A percentile compares a stretch with the other conserved stretches of the same genome.
phyloP scores from a whole-genome alignment of 306 rosid genomes.

The Alnus glutinosa region DNA sequence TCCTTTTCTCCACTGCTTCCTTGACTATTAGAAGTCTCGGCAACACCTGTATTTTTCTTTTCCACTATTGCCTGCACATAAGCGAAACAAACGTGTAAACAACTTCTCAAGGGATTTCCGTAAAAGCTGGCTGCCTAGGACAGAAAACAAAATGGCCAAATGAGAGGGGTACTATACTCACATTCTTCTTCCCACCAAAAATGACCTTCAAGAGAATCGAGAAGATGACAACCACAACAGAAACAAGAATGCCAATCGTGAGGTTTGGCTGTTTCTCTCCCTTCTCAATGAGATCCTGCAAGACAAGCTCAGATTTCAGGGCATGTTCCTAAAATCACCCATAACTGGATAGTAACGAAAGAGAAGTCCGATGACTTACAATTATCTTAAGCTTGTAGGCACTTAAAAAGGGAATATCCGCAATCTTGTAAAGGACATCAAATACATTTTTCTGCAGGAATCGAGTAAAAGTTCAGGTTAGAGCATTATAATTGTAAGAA shows the following conservation, averaged over 20 bases:
- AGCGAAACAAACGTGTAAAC: slow-evolving; percentile 10
- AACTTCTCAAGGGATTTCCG: not conserved
- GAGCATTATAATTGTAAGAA: not conserved
- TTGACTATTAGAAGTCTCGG: slow-evolving; percentile 43
- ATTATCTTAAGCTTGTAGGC: slow-evolving; percentile 54
- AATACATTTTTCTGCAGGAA: slow-evolving; percentile 75
- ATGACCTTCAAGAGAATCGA: slow-evolving; percentile 49
- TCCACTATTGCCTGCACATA: slow-evolving; percentile 45
- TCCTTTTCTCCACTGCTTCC: slow-evolving; percentile 41
- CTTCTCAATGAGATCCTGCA: slow-evolving; percentile 80
- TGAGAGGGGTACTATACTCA: slow-evolving; percentile 31
- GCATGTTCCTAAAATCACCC: slow-evolving; percentile 7
- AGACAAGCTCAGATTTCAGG: slow-evolving; percentile 21
- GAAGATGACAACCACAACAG: slow-evolving; percentile 55
- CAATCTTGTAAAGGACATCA: slow-evolving; percentile 76
- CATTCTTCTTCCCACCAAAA: slow-evolving; percentile 79
- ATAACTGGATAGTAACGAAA: not conserved
- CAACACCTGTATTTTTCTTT: slow-evolving; percentile 30
- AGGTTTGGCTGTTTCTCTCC: slow-evolving; percentile 86
- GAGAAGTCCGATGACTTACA: slow-evolving; percentile 38
- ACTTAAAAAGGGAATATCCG: slow-evolving; percentile 71
- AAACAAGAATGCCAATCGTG: slow-evolving; percentile 64
- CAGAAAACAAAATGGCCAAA: not conserved
- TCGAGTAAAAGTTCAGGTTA: not conserved
- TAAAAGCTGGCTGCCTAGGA: not conserved